Evolutionary conservation across 129 eudicot genomes (phyloP), one percentile per base, ranked within the genome.

Genomic region (sunflower (Helianthus annuus)): DNA sequence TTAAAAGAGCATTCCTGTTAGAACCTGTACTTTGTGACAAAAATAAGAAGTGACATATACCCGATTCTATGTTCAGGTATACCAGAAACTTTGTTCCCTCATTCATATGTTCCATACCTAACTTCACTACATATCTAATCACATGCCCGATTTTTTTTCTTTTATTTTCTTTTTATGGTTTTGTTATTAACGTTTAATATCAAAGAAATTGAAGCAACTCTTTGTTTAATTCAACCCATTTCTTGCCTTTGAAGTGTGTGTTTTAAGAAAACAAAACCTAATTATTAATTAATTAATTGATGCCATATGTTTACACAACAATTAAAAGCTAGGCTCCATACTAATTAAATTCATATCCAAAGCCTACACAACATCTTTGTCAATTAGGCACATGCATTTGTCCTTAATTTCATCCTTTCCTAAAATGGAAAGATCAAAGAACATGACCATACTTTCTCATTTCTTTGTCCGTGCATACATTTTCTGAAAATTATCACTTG

Each of bases 61-160:
- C 95, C 58, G 78, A 83, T 68, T 55, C 5, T 24, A 62, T 76
- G 69, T 78, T 64, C 82, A 81, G 87, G 80, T 83, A 83, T 88
- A 85, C 91, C 88, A 73, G 79, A 88, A 78, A 72, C 70, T 66
- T 83, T 85, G 95, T 81, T 85, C 88, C 87, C 88, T 75, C 81
- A 75, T 74, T 78, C 67, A 70, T 62, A 69, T 70, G 63, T 79
- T 76, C 71, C 67, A 75, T 77, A 63, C 88, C 89, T 74, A 80
- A 81, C 82, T 77, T 69, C 76, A 66, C 13, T 55, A 65, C 70
- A 72, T 81, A 66, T 76, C 85, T 72, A 78, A 65, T 53, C 76
- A 69, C 36, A 59, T 74, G 65, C 10, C 8, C 29, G 9, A 27
- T 27, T 27, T 27, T 27, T 27, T 27, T 27, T 27, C 32, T 27